Evolutionary conservation across 352 stramenopile genomes (phyloP).

Genomic region (Blastocystis sp.): DNA sequence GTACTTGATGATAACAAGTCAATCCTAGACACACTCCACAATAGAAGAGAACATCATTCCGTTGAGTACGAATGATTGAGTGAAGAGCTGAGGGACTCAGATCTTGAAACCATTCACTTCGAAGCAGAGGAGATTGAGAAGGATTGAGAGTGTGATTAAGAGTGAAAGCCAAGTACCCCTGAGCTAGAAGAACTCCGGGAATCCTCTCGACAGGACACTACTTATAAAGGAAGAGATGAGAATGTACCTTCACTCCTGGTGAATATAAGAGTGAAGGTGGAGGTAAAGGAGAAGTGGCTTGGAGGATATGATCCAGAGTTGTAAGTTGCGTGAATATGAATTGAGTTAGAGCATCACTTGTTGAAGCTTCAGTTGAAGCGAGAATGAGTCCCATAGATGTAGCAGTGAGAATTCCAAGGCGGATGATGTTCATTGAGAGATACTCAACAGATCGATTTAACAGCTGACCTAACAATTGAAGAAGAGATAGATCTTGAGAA

Average conservation of each 20-base stretch:
- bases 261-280: not conserved
- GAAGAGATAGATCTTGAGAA: not conserved
- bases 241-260: not conserved
- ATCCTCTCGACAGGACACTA: conserved; percentile 23
- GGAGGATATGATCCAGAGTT: not conserved
- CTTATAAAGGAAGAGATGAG: not conserved
- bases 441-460: not conserved
- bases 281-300: not conserved
- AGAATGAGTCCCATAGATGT: not conserved
- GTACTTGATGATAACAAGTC: not conserved
- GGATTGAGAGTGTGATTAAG: not conserved
- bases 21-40: not conserved
- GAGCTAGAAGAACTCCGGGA: not conserved
- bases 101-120: not conserved
- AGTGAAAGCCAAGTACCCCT: not conserved
- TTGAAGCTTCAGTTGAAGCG: not conserved
- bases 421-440: not conserved
- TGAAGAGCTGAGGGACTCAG: not conserved
- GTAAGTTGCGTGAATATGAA: not conserved
- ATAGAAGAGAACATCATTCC: not conserved
- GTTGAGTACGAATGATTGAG: not conserved
- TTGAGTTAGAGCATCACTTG: no score
- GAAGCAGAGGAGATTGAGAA: not conserved
- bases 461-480: not conserved
- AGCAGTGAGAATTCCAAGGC: not conserved